Percentiles rank a stretch among this genome's conserved stretches.
Evolutionary conservation across 225 moss, liverwort and hornwort species (phyloP).

Genomic region (Pleurozium schreberi): DNA sequence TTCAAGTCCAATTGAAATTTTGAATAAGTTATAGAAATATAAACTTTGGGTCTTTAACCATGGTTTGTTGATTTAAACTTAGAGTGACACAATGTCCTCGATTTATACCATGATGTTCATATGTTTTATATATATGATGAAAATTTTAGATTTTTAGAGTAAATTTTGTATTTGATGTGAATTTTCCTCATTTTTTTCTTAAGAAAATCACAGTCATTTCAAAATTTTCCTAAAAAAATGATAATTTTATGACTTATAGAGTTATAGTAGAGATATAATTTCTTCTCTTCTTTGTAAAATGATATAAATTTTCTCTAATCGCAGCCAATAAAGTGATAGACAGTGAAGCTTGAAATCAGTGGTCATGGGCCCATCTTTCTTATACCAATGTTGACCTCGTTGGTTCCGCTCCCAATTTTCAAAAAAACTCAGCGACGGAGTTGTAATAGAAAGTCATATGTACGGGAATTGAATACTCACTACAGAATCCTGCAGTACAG

Average conservation of each 20-base stretch:
- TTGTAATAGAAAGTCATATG: neutral
- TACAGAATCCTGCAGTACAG: no score
- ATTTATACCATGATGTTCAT: neutral
- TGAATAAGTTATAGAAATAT: neutral
- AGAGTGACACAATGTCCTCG: accelerated
- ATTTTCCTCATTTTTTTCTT: neutral
- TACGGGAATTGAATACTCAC: neutral
- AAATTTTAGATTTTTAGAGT: neutral
- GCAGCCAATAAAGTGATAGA: no score
- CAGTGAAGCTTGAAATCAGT: neutral
- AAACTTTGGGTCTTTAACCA: neutral
- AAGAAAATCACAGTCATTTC: neutral
- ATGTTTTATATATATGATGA: neutral
- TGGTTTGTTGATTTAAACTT: neutral
- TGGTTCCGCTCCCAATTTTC: neutral
- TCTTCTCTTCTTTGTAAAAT: no score
- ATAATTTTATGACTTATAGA: neutral
- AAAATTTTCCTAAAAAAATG: neutral
- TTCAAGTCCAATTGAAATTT: neutral
- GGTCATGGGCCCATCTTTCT: neutral
- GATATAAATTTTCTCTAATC: no score
- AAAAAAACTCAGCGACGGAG: neutral
- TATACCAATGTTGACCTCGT: neutral
- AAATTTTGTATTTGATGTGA: neutral
- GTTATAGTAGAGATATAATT: neutral